A percentile compares a stretch with the other conserved stretches of the same genome.
Conservation (phyloP, 129 eudicot species). For the Pittosporum tobira region DNA sequence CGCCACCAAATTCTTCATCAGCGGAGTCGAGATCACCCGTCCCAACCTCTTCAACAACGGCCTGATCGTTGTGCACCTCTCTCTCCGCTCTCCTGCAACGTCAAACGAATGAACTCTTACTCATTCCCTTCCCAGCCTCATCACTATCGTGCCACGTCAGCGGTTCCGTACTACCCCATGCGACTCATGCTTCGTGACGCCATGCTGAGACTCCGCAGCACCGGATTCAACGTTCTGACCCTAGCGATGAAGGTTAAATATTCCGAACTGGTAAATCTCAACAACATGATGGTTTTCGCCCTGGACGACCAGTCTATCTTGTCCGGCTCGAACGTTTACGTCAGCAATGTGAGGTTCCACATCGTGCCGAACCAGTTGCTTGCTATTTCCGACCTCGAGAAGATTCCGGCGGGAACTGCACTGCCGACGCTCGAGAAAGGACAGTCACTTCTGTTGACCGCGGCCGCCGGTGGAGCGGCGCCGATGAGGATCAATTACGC, state of each 20-base stretch:
- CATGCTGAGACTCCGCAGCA: slow-evolving; percentile 49
- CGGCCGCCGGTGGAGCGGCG: slow-evolving; percentile 42
- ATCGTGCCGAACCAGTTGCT: slow-evolving; percentile 52
- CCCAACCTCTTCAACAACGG: slow-evolving; percentile 68
- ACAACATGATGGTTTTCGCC: slow-evolving; percentile 57
- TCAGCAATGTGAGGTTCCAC: slow-evolving; percentile 52
- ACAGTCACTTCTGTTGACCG: slow-evolving; percentile 51
- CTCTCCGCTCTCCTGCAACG: slow-evolving; percentile 61
- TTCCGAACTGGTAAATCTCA: slow-evolving; percentile 39
- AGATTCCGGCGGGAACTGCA: slow-evolving; percentile 29
- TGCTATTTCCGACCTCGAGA: slow-evolving; percentile 37
- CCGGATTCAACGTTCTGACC: slow-evolving; percentile 53
- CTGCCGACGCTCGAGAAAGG: slow-evolving; percentile 58
- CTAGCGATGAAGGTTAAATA: slow-evolving; percentile 57
- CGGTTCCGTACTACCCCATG: slow-evolving; percentile 32
- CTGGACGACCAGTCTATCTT: slow-evolving; percentile 59
- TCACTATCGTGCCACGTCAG: slow-evolving; percentile 9
- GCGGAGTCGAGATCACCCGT: slow-evolving; percentile 61
- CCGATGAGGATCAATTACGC: slow-evolving; percentile 65
- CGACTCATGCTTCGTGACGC: slow-evolving; percentile 66
- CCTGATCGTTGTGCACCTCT: slow-evolving; percentile 60
- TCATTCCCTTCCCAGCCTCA: slow-evolving; percentile 38
- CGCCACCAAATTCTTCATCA: slow-evolving; percentile 46
- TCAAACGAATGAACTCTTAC: slow-evolving; percentile 57
- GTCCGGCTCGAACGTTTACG: slow-evolving; percentile 46